These are phyloP conservation scores for Skeletonema tropicum DNA, from an alignment of 108 stramenopile species.

Conservation along the genomic window DNA sequence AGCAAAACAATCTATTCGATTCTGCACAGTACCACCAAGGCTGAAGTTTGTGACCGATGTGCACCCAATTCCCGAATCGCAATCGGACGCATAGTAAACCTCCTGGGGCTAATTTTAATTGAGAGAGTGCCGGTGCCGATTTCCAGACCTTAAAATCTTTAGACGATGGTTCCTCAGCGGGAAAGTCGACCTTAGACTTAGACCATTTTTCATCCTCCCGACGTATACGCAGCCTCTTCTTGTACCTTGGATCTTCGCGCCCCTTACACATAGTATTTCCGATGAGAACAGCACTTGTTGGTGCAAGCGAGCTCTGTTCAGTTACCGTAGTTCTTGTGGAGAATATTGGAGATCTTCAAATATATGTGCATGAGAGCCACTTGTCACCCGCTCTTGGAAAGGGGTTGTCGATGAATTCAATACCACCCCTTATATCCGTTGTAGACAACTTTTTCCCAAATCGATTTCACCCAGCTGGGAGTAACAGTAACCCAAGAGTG, in stretches of 20 bases:
- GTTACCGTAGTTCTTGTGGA: background rate
- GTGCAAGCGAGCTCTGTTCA: constrained; percentile 20
- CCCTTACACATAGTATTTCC: constrained; percentile 12
- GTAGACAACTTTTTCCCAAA: too few relatives aligned
- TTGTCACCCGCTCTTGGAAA: constrained; percentile 20
- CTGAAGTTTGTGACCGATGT: background rate
- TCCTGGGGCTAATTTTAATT: too few relatives aligned
- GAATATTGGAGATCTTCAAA: constrained; percentile 6
- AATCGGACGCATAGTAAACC: too few relatives aligned
- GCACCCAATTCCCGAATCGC: background rate
- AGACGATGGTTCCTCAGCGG: too few relatives aligned
- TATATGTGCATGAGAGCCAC: constrained; percentile 18
- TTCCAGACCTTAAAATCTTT: constrained; percentile 8
- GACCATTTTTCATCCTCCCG: constrained; percentile 11
- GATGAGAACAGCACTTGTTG: constrained; percentile 33
- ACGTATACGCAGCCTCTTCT: background rate
- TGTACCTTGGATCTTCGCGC: constrained; percentile 11
- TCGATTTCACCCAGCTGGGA: too few relatives aligned
- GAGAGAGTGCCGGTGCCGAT: background rate
- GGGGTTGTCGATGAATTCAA: too few relatives aligned
- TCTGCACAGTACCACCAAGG: background rate
- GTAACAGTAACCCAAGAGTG: too few relatives aligned
- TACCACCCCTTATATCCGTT: too few relatives aligned
- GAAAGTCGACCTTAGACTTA: too few relatives aligned
- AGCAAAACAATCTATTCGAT: background rate